Base-by-base conservation (phyloP, 257 asterid species). In the Przewalskia tangutica region DNA sequence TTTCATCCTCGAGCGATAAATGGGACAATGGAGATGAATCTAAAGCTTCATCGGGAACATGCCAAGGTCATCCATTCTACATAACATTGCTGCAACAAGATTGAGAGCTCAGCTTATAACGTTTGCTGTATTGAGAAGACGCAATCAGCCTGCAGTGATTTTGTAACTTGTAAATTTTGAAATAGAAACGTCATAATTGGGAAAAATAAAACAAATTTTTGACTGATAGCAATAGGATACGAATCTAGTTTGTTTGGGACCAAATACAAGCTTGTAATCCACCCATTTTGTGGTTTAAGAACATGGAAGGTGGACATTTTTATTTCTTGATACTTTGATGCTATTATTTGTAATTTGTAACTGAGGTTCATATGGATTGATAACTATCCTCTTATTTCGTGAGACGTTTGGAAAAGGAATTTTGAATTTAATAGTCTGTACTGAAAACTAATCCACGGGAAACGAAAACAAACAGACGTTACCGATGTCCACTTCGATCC, bases 31-130 rank as follows among this genome's bases (percentile, higher is more conserved):
- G 71, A 62, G 55, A 79, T 23, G 85, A 88, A 63, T 60, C 78
- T 18, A 84, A 56, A 80, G 85, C 53, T 48, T 60, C 85, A 11
- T 93, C 95, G 0, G 98, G 97, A 8, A 90, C 97, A 0, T 89
- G 97, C 65, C 84, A 65, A 11, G 99, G 99, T 23, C 91, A 92
- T 77, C 82, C 97, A 11, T 89, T 88, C 86, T 93, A 91, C 84
- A 83, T 94, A 17, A 88, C 97, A 1, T 95, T 91, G 83, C 87
- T 93, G 89, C 91, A 88, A 77, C 92, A 90, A 81, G 95, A 90
- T 83, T 91, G 84, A 92, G 27, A 18, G 55, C 77, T 84, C 59
- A 8, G 46, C 76, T 70, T 73, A 38, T 79, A 51, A 48, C 77
- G 68, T 48, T 27, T n/a, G 5, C 66, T 44, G 65, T 55, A 12